A percentile compares a stretch with the other conserved stretches of the same genome.
Conservation (phyloP, 345 rosid species). For the Populus davidiana region DNA sequence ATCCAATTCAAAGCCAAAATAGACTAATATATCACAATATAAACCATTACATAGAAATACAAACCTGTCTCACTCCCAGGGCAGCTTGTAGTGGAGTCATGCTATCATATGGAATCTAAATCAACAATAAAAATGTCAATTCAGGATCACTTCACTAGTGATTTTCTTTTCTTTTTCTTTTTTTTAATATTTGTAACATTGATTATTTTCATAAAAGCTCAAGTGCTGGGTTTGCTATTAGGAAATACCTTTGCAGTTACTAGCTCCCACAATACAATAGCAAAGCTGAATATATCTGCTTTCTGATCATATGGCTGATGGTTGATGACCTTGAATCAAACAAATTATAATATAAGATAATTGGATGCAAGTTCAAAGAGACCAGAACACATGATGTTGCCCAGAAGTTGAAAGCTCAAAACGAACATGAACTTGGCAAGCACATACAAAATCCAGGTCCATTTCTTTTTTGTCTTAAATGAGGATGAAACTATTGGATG, state of each 20-base stretch:
- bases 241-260: slow-evolving; percentile 65
- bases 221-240: neutral
- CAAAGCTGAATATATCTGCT: slow-evolving; percentile 75
- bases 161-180: neutral
- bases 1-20: neutral
- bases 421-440: neutral
- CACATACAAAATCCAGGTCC: neutral
- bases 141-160: neutral
- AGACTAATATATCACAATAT: neutral
- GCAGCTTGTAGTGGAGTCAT: slow-evolving; percentile 82
- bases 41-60: neutral
- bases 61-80: slow-evolving; percentile 72
- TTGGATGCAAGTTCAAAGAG: neutral
- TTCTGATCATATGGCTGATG: slow-evolving; percentile 68
- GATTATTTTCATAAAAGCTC: neutral
- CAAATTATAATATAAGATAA: neutral
- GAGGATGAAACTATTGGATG: neutral
- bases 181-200: neutral
- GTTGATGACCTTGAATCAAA: slow-evolving; percentile 55
- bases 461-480: neutral
- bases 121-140: neutral
- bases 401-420: neutral
- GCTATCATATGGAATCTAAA: slow-evolving; percentile 61
- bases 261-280: slow-evolving; percentile 75
- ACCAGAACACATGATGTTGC: neutral